A percentile compares a stretch with the other conserved stretches of the same genome.
These are phyloP conservation scores for Beauveria brongniartii DNA, from an alignment of 2,329 filamentous ascomycete genomes.

Conservation along the genomic window DNA sequence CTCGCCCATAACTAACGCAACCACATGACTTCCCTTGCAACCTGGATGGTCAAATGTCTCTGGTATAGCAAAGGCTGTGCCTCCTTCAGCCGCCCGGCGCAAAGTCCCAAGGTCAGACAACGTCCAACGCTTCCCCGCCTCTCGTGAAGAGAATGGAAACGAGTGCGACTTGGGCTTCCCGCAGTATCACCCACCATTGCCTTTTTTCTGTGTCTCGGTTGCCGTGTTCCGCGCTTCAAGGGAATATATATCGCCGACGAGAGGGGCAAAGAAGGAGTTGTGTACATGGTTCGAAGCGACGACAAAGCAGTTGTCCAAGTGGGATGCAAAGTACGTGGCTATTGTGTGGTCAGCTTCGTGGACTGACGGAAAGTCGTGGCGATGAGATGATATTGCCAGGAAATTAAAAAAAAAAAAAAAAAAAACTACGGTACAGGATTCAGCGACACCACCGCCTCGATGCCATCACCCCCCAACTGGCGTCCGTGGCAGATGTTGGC, in stretches of 20 bases:
- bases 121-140: too few species aligned
- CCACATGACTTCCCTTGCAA: neutral
- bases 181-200: neutral
- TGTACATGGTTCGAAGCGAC: neutral
- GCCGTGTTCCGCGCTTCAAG: neutral
- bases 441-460: neutral
- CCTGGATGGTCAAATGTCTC: slow-evolving; percentile 21
- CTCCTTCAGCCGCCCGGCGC: neutral
- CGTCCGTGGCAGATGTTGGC: neutral
- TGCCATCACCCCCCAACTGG: neutral
- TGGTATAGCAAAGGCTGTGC: too few species aligned
- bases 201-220: neutral
- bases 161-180: slow-evolving; percentile 8
- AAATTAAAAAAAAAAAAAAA: too few species aligned
- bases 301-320: neutral
- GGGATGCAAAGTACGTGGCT: neutral
- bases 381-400: neutral
- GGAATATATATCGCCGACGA: neutral
- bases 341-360: neutral
- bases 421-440: too few species aligned
- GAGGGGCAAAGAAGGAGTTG: neutral
- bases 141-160: neutral
- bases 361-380: too few species aligned
- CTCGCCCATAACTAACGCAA: neutral
- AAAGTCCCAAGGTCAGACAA: neutral